These are phyloP conservation scores for Tricholoma flavovirens DNA, from an alignment of 768 basidiomycete genomes.

Conservation along the genomic window DNA sequence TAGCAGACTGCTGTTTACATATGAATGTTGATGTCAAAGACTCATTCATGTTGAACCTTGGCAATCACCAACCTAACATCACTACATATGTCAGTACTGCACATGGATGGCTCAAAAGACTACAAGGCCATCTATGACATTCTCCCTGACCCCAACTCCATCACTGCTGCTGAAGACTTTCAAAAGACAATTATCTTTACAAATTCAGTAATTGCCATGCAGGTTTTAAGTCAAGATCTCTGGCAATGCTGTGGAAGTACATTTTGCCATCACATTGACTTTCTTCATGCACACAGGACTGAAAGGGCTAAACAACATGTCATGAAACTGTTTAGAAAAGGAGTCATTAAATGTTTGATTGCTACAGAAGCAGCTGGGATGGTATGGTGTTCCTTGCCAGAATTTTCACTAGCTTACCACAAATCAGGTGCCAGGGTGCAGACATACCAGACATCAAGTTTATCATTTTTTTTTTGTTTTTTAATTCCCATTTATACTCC, in stretches of 20 bases:
- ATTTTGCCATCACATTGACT: slow-evolving; percentile 5
- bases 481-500: no score
- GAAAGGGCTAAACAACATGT: slow-evolving; percentile 14
- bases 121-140: no score
- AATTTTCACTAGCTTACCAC: not conserved
- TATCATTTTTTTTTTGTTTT: no score
- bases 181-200: not conserved
- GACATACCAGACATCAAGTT: slow-evolving; percentile 32
- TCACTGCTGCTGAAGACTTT: not conserved
- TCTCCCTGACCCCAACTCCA: no score
- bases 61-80: no score
- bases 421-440: slow-evolving; percentile 20
- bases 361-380: slow-evolving; percentile 33
- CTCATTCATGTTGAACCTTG: no score
- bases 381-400: slow-evolving; percentile 15
- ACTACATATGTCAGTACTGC: no score
- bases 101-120: no score
- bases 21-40: no score
- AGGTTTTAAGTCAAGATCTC: not conserved
- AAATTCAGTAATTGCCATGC: not conserved
- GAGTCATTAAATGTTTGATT: slow-evolving; percentile 20
- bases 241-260: not conserved
- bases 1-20: no score
- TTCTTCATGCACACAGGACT: slow-evolving; percentile 20
- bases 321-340: slow-evolving; percentile 21